A percentile compares a stretch with the other conserved stretches of the same genome.
Evolutionary conservation across 2,329 filamentous ascomycete species (phyloP).

Genomic region (Talaromyces sp.): DNA sequence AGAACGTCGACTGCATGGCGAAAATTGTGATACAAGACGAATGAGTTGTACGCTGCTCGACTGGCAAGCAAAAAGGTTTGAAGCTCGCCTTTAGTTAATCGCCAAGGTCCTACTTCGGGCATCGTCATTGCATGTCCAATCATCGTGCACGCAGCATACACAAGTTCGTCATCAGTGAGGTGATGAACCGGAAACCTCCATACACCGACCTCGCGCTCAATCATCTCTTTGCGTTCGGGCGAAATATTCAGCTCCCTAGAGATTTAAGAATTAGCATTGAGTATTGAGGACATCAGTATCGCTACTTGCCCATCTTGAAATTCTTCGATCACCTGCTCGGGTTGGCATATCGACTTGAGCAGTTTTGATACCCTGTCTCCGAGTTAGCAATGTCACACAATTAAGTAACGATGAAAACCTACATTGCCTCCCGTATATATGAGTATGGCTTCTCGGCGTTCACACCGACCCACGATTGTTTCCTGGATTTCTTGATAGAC

Average conservation of each 20-base stretch:
- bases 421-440: constrained; percentile 85
- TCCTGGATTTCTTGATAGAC: constrained; percentile 68
- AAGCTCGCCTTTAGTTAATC: constrained; percentile 72
- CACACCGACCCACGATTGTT: constrained; percentile 87
- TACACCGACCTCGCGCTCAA: constrained; percentile 65
- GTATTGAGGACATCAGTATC: neutral
- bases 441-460: constrained; percentile 80
- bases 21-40: constrained; percentile 97
- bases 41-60: constrained; percentile 89
- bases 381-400: constrained; percentile 4
- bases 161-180: constrained; percentile 82
- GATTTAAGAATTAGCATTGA: constrained; percentile 16
- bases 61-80: constrained; percentile 82
- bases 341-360: constrained; percentile 83
- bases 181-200: constrained; percentile 91
- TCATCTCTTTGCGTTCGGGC: constrained; percentile 57
- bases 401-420: constrained; percentile 17
- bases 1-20: constrained; percentile 94
- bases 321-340: constrained; percentile 57
- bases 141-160: constrained; percentile 81
- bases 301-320: constrained; percentile 54
- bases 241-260: constrained; percentile 61
- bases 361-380: constrained; percentile 65
- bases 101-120: constrained; percentile 75
- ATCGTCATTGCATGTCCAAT: constrained; percentile 80